Conservation (phyloP, 345 rosid genomes). For the Eucalyptus cloeziana region DNA sequence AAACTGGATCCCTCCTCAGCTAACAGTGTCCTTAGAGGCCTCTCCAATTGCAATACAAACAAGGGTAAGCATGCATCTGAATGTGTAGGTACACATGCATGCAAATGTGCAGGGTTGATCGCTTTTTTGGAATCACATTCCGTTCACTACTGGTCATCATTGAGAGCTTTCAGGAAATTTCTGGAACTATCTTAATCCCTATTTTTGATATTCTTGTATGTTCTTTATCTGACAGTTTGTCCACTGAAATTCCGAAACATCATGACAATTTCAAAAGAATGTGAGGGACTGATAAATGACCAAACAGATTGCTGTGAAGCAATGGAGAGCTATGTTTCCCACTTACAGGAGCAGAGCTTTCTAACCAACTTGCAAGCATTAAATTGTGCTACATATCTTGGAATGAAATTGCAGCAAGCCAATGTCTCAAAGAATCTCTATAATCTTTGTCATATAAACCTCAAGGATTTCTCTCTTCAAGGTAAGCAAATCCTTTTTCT, state of each 20-base stretch:
- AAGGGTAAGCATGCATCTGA: constrained; percentile 14
- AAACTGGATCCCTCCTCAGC: constrained; percentile 33
- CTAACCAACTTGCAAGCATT: constrained; percentile 52
- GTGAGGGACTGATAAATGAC: constrained; percentile 16
- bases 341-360: constrained; percentile 46
- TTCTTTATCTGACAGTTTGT: constrained; percentile 22
- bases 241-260: constrained; percentile 34
- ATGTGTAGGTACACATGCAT: background rate
- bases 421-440: constrained; percentile 30
- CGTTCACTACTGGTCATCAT: background rate
- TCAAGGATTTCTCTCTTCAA: constrained; percentile 59
- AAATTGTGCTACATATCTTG: constrained; percentile 44
- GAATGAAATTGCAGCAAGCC: constrained; percentile 32
- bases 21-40: constrained; percentile 34
- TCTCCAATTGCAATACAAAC: constrained; percentile 42
- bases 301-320: constrained; percentile 30
- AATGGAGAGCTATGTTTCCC: constrained; percentile 36
- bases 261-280: constrained; percentile 14
- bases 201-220: background rate
- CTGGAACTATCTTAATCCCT: background rate
- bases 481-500: constrained; percentile 8
- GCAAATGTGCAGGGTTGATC: background rate
- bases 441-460: constrained; percentile 43
- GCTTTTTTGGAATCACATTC: background rate
- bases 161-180: background rate